Percentiles rank a stretch among this genome's conserved stretches.
These are phyloP conservation scores for Rhizomucor miehei DNA, from an alignment of 371 early-diverging fungal genomes.

Conservation along the genomic window DNA sequence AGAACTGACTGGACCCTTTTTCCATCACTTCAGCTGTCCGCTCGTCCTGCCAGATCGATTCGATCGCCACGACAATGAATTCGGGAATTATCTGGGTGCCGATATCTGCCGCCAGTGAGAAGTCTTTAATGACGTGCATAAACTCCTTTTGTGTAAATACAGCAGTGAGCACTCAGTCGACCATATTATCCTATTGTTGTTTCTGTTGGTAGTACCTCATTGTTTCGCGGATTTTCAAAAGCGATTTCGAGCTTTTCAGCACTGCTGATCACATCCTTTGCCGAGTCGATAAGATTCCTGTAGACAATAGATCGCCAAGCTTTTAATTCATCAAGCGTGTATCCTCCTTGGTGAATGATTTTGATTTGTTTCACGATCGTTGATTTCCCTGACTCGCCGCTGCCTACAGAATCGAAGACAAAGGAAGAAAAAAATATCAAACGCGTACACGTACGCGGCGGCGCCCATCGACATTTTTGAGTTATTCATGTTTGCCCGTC, in stretches of 20 bases:
- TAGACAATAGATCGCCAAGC: conserved; percentile 67
- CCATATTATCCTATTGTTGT: no score
- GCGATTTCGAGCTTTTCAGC: conserved; percentile 49
- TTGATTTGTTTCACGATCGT: conserved; percentile 89
- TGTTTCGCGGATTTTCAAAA: conserved; percentile 18
- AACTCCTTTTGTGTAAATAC: conserved; percentile 2
- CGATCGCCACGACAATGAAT: conserved; percentile 47
- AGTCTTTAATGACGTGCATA: conserved; percentile 6
- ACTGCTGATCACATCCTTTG: conserved; percentile 52
- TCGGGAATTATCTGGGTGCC: conserved; percentile 7
- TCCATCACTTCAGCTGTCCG: conserved; percentile 51
- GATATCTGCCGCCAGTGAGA: conserved; percentile 7
- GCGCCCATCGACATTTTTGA: not conserved
- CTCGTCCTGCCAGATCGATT: conserved; percentile 61
- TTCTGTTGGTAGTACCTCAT: conserved; percentile 1
- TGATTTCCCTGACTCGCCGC: conserved; percentile 83
- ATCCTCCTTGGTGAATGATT: conserved; percentile 84
- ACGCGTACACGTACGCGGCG: not conserved
- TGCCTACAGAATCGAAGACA: conserved; percentile 34
- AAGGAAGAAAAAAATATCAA: not conserved
- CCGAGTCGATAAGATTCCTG: conserved; percentile 73
- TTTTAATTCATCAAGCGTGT: conserved; percentile 67
- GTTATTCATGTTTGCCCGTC: conserved; percentile 5
- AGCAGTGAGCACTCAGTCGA: no score
- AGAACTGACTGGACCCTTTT: conserved; percentile 61